Percentiles rank a stretch among this genome's conserved stretches.
phyloP scores from a whole-genome alignment of 2,329 filamentous ascomycete genomes.

The Apiospora phragmitis region DNA sequence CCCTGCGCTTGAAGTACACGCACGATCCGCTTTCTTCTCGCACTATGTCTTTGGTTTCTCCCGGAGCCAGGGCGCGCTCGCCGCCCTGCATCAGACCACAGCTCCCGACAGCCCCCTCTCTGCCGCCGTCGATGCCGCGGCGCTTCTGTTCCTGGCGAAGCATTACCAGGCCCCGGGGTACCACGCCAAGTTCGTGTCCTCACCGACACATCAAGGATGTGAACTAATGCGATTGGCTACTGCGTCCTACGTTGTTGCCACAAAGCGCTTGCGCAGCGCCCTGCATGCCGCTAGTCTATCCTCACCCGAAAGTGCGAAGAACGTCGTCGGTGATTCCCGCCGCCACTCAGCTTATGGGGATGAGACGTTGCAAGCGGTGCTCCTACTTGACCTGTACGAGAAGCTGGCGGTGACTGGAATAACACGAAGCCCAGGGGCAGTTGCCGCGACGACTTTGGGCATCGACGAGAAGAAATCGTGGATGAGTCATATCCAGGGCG shows the following conservation, averaged over 20 bases:
- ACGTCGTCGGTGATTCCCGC: background rate
- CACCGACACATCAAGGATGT: background rate
- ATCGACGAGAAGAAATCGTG: background rate
- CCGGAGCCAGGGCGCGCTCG: slow-evolving; percentile 21
- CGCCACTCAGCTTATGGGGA: slow-evolving; percentile 12
- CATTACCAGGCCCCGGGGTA: background rate
- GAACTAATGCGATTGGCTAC: background rate
- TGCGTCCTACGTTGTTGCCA: background rate
- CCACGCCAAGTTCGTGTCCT: background rate
- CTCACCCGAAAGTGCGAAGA: background rate
- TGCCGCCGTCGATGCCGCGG: slow-evolving; percentile 26
- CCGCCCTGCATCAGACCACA: slow-evolving; percentile 17
- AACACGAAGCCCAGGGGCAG: background rate
- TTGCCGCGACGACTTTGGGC: background rate
- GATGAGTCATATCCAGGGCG: background rate
- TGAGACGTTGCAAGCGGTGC: slow-evolving; percentile 23
- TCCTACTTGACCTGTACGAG: slow-evolving; percentile 30
- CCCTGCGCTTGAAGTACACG: slow-evolving; percentile 19
- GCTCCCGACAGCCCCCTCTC: slow-evolving; percentile 17
- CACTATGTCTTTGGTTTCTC: slow-evolving; percentile 25
- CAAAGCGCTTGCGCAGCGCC: background rate
- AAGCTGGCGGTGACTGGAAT: slow-evolving; percentile 20
- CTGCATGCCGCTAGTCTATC: background rate
- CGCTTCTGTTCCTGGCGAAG: slow-evolving; percentile 22
- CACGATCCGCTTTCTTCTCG: slow-evolving; percentile 25